Evolutionary conservation across 257 asterid genomes (phyloP).

Genomic region (Solanum pennellii): DNA sequence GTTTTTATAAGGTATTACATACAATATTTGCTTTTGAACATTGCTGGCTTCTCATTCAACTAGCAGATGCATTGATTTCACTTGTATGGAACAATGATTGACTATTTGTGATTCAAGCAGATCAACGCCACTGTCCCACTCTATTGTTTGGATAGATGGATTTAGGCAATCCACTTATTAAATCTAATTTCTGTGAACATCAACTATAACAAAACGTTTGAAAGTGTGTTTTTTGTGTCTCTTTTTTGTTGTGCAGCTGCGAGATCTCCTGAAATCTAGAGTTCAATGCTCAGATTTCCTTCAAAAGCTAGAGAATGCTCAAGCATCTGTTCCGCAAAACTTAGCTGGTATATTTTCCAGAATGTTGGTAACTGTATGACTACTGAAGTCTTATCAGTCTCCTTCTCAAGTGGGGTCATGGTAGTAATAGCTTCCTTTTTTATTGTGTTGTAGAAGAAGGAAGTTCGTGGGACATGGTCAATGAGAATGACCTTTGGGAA

Average conservation of each 20-base stretch:
- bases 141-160: neutral
- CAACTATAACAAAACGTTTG: neutral
- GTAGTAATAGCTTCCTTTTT: neutral
- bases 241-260: conserved; percentile 41
- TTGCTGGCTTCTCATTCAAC: neutral
- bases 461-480: conserved; percentile 92
- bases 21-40: neutral
- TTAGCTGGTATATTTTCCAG: conserved; percentile 40
- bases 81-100: neutral
- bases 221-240: neutral
- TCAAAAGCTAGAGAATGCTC: conserved; percentile 72
- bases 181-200: neutral
- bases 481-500: conserved; percentile 85
- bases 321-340: conserved; percentile 55
- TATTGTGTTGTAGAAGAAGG: conserved; percentile 58
- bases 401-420: neutral
- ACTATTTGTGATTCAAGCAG: neutral
- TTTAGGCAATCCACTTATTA: neutral
- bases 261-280: conserved; percentile 75
- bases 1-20: neutral
- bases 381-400: neutral
- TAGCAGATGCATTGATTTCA: neutral
- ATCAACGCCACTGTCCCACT: neutral
- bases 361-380: neutral
- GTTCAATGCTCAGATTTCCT: conserved; percentile 83